Base-by-base conservation (phyloP, 345 rosid genomes). In the Pistacia integerrima region DNA sequence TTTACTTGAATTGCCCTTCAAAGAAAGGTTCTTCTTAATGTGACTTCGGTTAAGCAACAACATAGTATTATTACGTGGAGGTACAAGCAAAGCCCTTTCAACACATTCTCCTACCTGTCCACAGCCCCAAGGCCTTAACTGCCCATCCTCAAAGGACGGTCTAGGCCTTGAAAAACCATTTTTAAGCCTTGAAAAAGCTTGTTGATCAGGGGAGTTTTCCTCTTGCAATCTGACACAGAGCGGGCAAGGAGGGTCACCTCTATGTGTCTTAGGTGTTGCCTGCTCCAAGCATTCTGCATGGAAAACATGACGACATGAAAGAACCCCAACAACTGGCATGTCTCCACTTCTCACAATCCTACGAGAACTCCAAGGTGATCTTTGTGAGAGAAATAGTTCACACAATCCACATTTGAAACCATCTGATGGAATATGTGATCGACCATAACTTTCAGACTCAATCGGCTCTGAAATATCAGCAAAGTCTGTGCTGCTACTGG, bases 71-170 rank as follows among this genome's bases (percentile, higher is more conserved):
- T 79, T 86, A 62, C 82, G 81, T 3, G 85, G 79, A 8, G 93
- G 88, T 58, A 80, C 77, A 76, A 84, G 85, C 67, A 85, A 58
- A 75, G 90, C 92, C 11, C 85, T 89, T 79, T 88, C 91, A 10
- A 90, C 92, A 67, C 90, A 87, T 67, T 86, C 91, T 36, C 91
- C 88, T 0, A 77, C 90, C 69, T 84, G 94, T 51, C 76, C 74
- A 80, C 92, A 89, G 33, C 90, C 90, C 93, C 97, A 88, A 56
- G 88, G 83, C 78, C 86, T 88, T 38, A 91, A 88, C 65, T 82
- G 82, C 11, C 88, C 87, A 70, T 84, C 88, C 83, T 91, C 94
- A 56, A 77, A 75, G 64, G 82, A 76, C 33, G 88, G 78, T 83
- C 80, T 86, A 71, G 83, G 85, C 76, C 87, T 84, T 1, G 85